Evolutionary conservation across 2,329 filamentous ascomycete species (phyloP), one percentile per base, ranked within the genome.

Genomic region (Didymella lethalis): DNA sequence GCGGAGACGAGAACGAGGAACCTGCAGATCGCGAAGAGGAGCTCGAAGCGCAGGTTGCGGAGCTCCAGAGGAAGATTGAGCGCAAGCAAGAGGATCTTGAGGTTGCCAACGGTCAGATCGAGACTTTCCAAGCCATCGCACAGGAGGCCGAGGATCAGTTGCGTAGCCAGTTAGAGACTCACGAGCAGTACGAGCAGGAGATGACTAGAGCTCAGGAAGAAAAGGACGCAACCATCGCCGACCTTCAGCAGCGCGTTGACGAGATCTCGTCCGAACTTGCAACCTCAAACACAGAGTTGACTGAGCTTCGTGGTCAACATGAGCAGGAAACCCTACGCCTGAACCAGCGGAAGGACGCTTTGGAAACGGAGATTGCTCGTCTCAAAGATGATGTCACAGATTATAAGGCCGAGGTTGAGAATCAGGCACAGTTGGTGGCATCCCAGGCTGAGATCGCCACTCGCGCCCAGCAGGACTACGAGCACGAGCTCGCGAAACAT

Each of bases 381-480:
- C 81, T 98, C 28, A 95, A 91, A 75, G 92, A 96, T 47, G 90
- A 96, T 66, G 90, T 90, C 57, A 90, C 93, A 65, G 87, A 90
- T 52, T 89, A 94, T 74, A 84, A 88, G 60, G 90, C 92, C 61
- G 89, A 93, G 48, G 88, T 92, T 31, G 88, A 91, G 65, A 92
- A 90, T 73, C 91, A 97, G 73, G 92, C 96, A 73, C 90, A 96
- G 69, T 93, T 98, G 69, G 86, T 98, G 41, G 93, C 95, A 62
- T 89, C 92, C 0, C 95, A 99, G 77, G 93, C 94, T 28, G 91
- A 96, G 44, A 98, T 99, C 70, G 93, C 95, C 2, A 89, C 92
- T 52, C 91, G 92, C 75, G 93, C 95, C 3, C 95, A 99, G 75
- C 90, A 96, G 73, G 93, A 95, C 67, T 99, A 99, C 73, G 96